Evolutionary conservation across 352 stramenopile species (phyloP), one percentile per base, ranked within the genome.

Genomic region (Phytopythium sindhum): DNA sequence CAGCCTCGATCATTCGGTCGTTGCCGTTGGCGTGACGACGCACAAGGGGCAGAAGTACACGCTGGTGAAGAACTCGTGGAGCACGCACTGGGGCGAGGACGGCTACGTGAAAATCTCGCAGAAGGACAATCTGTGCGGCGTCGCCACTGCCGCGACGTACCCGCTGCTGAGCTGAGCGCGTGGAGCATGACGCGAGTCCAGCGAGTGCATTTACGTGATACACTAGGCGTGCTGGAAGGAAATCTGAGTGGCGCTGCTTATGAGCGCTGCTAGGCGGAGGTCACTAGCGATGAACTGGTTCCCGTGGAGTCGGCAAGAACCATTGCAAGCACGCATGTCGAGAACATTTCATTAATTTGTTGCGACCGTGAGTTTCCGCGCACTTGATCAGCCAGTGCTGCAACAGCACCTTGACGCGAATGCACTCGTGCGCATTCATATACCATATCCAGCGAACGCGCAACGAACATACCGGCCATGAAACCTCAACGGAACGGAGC

Each of bases 61-160:
- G 56, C 76, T 98, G 65, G 88, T 98, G 55, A 98, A 98, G 76
- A 98, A 98, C 72, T 97, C 88, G 63, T 98, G 95, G 95, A 96
- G 87, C 69, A 95, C 81, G 39, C 82, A 93, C 62, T 98, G 95
- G 95, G 95, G 95, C 45, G 95, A 98, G 60, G 74, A 96, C 42
- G 92, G 92, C 37, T 98, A 98, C 79, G 70, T 98, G 35, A 95
- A 93, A 70, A 96, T 98, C 65, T 78, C 85, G 39, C 89, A 96
- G 68, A 94, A 96, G 61, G 72, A 96, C 61, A 99, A 99, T 61
- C 89, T 97, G 7, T 99, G 97, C 69, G 96, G 97, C 23, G 95
- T 99, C 50, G 86, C 97, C 48, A 98, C 88, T 0, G 75, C 82
- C 21, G 84, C 91, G 0, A 93, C 78, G 15, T 97, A 96, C 65